A percentile compares a stretch with the other conserved stretches of the same genome.
Evolutionary conservation across 805 yeast genomes (phyloP).

Genomic region (Ogataea degrootiae): DNA sequence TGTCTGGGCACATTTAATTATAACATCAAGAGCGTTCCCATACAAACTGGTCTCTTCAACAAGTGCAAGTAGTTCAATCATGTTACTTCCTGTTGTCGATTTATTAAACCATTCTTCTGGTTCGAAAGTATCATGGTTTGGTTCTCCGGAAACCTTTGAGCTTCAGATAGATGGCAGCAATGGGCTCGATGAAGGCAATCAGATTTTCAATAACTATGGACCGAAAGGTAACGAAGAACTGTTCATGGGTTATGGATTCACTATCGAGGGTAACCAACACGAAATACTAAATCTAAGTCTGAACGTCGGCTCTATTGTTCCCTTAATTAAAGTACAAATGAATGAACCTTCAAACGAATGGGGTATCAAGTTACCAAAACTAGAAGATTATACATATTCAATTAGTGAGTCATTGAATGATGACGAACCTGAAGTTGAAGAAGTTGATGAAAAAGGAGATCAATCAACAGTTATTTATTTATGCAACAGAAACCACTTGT

Average conservation of each 20-base stretch:
- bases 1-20: constrained; percentile 69
- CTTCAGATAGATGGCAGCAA: constrained; percentile 5
- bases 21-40: constrained; percentile 82
- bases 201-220: constrained; percentile 80
- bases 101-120: constrained; percentile 66
- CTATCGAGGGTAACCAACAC: constrained; percentile 48
- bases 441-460: neutral
- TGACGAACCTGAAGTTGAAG: neutral
- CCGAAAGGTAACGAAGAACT: constrained; percentile 83
- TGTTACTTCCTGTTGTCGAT: constrained; percentile 76
- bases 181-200: constrained; percentile 18
- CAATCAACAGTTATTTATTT: constrained; percentile 17
- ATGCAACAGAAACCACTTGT: constrained; percentile 23
- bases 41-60: constrained; percentile 41
- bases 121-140: constrained; percentile 61
- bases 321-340: constrained; percentile 1
- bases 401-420: constrained; percentile 9
- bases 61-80: constrained; percentile 28
- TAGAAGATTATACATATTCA: constrained; percentile 27
- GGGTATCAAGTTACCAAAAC: constrained; percentile 21
- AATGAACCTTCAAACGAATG: constrained; percentile 8
- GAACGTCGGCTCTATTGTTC: constrained; percentile 35
- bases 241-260: constrained; percentile 78
- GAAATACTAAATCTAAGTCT: constrained; percentile 60
- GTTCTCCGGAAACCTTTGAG: constrained; percentile 15